These are phyloP conservation scores for Petunia axillaris DNA, from an alignment of 257 asterid species.

Conservation along the genomic window DNA sequence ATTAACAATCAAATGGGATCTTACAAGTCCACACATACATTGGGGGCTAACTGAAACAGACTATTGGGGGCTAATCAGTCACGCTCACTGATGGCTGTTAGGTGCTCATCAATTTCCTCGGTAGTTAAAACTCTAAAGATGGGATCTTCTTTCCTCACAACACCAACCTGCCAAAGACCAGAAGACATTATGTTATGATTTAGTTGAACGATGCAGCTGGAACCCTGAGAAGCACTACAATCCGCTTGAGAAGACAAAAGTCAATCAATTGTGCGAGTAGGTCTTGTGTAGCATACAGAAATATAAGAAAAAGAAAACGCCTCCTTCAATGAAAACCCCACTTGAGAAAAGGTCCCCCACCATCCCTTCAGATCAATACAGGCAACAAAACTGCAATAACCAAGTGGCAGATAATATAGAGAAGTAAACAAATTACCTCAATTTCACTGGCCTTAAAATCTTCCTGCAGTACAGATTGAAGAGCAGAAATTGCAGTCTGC, in stretches of 20 bases:
- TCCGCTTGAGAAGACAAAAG: not conserved
- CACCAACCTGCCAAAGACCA: slow-evolving; percentile 71
- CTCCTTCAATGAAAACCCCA: not conserved
- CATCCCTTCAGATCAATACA: not conserved
- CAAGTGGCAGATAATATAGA: not conserved
- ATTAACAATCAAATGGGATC: slow-evolving; percentile 11
- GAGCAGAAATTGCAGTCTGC: slow-evolving; percentile 91
- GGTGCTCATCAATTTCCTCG: slow-evolving; percentile 93
- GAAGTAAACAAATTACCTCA: slow-evolving; percentile 59
- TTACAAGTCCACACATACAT: not conserved
- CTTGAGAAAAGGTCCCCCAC: no score
- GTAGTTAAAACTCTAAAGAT: slow-evolving; percentile 76
- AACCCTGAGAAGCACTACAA: not conserved
- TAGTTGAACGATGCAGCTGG: not conserved
- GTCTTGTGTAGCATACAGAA: not conserved
- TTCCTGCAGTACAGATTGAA: slow-evolving; percentile 96
- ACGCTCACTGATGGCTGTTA: slow-evolving; percentile 96
- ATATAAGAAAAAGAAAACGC: not conserved
- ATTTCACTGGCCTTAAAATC: slow-evolving; percentile 98
- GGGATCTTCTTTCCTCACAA: slow-evolving; percentile 76
- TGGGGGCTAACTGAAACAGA: slow-evolving; percentile 9
- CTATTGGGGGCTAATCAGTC: slow-evolving; percentile 47
- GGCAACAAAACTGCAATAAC: not conserved
- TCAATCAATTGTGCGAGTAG: not conserved
- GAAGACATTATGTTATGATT: not conserved